phyloP scores from a whole-genome alignment of 352 stramenopile genomes.

The Phytopythium ostracodes region DNA sequence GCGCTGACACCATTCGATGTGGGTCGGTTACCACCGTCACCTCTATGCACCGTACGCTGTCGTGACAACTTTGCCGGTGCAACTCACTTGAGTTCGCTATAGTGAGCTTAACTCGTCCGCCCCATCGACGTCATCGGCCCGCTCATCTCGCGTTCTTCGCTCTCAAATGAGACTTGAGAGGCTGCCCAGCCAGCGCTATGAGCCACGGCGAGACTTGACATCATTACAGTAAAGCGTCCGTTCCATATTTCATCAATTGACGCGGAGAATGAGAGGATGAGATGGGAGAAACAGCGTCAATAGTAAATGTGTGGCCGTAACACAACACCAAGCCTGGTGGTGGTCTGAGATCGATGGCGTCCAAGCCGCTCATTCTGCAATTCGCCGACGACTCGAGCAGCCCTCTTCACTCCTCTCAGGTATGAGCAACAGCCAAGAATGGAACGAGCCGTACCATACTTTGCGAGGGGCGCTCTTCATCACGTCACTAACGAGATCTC shows the following conservation, averaged over 20 bases:
- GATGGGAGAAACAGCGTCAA: not conserved
- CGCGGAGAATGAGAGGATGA: not conserved
- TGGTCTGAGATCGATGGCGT: not conserved
- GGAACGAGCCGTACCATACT: too few species aligned
- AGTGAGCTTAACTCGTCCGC: not conserved
- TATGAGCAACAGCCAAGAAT: not conserved
- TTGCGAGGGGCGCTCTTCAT: too few species aligned
- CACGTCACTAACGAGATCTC: too few species aligned
- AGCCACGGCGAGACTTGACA: not conserved
- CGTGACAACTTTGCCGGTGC: not conserved
- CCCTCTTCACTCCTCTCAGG: not conserved
- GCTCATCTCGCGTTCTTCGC: not conserved
- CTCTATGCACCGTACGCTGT: not conserved
- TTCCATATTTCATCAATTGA: constrained; percentile 2
- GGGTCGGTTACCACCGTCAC: not conserved
- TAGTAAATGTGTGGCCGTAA: too few species aligned
- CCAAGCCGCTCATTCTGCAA: constrained; percentile 3
- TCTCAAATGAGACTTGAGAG: not conserved
- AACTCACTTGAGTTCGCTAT: constrained; percentile 5
- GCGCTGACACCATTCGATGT: not conserved
- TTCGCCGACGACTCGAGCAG: not conserved
- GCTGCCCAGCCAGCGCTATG: too few species aligned
- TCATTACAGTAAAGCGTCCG: not conserved
- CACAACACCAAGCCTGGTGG: too few species aligned
- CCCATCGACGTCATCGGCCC: constrained; percentile 4